phyloP scores from a whole-genome alignment of 176 grass and related monocot species.

The Carex littledalei region DNA sequence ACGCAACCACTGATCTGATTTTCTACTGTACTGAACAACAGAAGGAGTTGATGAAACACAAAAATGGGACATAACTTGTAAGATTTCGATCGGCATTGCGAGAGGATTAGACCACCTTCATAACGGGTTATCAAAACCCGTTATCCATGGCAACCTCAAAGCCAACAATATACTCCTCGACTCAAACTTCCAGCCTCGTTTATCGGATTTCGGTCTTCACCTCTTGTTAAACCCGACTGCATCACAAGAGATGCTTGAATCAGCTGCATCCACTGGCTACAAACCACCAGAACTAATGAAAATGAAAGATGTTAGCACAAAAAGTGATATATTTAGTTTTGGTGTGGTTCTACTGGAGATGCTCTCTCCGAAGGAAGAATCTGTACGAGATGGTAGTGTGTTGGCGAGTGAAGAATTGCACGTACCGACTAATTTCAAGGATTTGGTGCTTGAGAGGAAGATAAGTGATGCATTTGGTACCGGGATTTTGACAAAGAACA shows the following conservation, averaged over 20 bases:
- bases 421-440: conserved; percentile 52
- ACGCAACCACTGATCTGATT: not conserved
- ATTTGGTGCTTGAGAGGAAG: conserved; percentile 71
- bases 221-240: conserved; percentile 54
- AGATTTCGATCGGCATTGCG: conserved; percentile 69
- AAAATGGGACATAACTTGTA: conserved; percentile 82
- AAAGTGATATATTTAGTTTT: conserved; percentile 73
- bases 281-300: conserved; percentile 85
- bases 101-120: conserved; percentile 90
- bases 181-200: conserved; percentile 73
- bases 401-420: conserved; percentile 47
- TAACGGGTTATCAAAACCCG: conserved; percentile 48
- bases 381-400: not conserved
- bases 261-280: conserved; percentile 55
- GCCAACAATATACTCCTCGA: conserved; percentile 88
- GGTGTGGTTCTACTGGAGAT: conserved; percentile 83
- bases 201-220: conserved; percentile 78
- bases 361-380: conserved; percentile 64
- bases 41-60: conserved; percentile 81
- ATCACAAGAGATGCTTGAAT: conserved; percentile 74
- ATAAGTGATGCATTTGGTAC: conserved; percentile 52
- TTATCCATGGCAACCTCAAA: conserved; percentile 90
- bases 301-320: conserved; percentile 52
- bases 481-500: conserved; percentile 43
- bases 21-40: conserved; percentile 19